Percentiles rank a stretch among this genome's conserved stretches.
Conservation (phyloP, 257 asterid genomes). For the Coffea canephora region DNA sequence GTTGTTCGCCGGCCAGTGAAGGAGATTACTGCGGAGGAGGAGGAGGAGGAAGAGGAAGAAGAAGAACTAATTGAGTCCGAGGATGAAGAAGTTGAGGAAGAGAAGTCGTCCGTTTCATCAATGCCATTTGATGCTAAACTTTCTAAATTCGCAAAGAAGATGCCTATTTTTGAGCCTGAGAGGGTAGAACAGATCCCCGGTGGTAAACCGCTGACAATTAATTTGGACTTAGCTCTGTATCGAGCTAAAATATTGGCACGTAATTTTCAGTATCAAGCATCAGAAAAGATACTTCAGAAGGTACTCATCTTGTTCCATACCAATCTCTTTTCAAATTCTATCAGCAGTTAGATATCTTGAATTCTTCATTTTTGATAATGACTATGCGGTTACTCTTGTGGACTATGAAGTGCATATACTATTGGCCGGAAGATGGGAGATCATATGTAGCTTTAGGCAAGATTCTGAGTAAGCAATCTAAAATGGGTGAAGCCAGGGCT, state of each 20-base stretch:
- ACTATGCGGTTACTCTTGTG: slow-evolving; percentile 13
- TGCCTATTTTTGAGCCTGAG: slow-evolving; percentile 90
- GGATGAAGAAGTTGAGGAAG: slow-evolving; percentile 16
- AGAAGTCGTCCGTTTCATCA: slow-evolving; percentile 23
- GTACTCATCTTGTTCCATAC: slow-evolving; percentile 28
- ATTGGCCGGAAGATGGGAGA: slow-evolving; percentile 99
- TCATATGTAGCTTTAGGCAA: slow-evolving; percentile 88
- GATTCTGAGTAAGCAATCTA: slow-evolving; percentile 67
- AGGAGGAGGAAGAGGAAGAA: slow-evolving; percentile 22
- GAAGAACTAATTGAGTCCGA: not conserved
- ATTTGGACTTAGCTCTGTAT: slow-evolving; percentile 86
- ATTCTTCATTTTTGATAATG: not conserved
- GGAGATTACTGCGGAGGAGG: slow-evolving; percentile 43
- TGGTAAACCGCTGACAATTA: slow-evolving; percentile 71
- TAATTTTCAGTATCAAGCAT: slow-evolving; percentile 60
- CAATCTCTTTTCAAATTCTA: not conserved
- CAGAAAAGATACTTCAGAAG: slow-evolving; percentile 70
- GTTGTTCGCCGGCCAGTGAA: slow-evolving; percentile 79
- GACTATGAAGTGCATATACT: slow-evolving; percentile 64
- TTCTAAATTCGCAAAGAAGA: slow-evolving; percentile 60
- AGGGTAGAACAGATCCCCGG: slow-evolving; percentile 44
- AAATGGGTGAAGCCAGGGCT: slow-evolving; percentile 70
- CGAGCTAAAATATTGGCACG: slow-evolving; percentile 65
- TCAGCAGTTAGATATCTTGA: not conserved
- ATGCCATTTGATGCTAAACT: slow-evolving; percentile 58